Evolutionary conservation across 306 rosid species (phyloP), one percentile per base, ranked within the genome.

Genomic region (Lathyrus aphaca): DNA sequence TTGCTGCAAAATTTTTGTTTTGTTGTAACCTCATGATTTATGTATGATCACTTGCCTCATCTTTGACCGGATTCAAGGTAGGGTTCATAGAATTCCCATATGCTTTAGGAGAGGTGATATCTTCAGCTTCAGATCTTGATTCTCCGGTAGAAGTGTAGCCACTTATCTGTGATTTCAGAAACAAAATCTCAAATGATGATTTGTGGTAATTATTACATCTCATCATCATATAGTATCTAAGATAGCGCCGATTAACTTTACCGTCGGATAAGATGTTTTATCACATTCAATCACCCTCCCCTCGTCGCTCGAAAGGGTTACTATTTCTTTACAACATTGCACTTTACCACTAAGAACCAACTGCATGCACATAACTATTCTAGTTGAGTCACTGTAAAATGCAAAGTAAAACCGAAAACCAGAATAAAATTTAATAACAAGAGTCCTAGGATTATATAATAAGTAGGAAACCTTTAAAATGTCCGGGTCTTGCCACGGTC

Each of bases 61-160:
- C 97, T 55, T 58, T 69, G 38, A 87, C 94, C 25, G 94, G 91
- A 75, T 91, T 84, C 82, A 89, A 65, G 72, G 68, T 76, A 43
- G 89, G 94, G 65, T 59, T 82, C 42, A n/a, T 55, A 71, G 72
- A 80, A 75, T 64, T 81, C 74, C 78, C 82, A 74, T 68, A 71
- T 61, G 87, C 81, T 84, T 87, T 89, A 25, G 91, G 91, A 38
- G 94, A 89, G 44, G 83, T 77, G 55, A 91, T 72, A 68, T 89
- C 94, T 76, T 91, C 97, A 66, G 75, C 90, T 81, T 91, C 97
- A 30, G 97, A 87, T 72, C 94, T 96, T 25, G 97, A 89, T 75
- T 89, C 97, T 29, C 87, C 96, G 0, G 91, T 76, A 68, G 96
- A 85, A 50, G 96, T 85, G 62, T 87, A 93, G 60, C 94, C 83